These are phyloP conservation scores for Rhodotorula sp. DNA, from an alignment of 1,284 basidiomycete genomes.

Conservation along the genomic window DNA sequence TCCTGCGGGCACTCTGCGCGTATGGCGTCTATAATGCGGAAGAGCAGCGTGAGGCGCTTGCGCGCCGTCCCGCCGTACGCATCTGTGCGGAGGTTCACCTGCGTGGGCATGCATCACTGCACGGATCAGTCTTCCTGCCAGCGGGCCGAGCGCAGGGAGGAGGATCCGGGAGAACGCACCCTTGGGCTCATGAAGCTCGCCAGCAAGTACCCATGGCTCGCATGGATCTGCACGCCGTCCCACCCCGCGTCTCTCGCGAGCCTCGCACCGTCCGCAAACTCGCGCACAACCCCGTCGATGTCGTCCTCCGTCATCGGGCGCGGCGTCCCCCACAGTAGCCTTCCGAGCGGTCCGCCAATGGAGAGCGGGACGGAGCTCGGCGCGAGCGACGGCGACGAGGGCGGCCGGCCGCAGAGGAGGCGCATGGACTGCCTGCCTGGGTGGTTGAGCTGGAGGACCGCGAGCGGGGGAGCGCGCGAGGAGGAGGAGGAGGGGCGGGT, in stretches of 20 bases:
- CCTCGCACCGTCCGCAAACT: constrained; percentile 70
- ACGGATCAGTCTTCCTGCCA: not conserved
- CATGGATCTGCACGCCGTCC: constrained; percentile 84
- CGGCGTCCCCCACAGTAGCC: constrained; percentile 66
- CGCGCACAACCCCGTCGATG: constrained; percentile 63
- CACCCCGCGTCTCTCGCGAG: constrained; percentile 73
- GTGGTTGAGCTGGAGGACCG: constrained; percentile 78
- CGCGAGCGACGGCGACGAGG: constrained; percentile 66
- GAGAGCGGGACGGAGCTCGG: constrained; percentile 68
- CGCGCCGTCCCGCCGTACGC: constrained; percentile 59
- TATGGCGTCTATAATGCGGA: constrained; percentile 65
- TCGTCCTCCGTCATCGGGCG: constrained; percentile 63
- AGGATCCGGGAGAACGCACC: constrained; percentile 53
- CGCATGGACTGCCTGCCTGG: constrained; percentile 81
- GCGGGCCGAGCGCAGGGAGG: constrained; percentile 3
- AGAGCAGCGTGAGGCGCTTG: constrained; percentile 58
- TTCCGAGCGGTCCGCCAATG: constrained; percentile 54
- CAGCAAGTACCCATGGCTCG: constrained; percentile 66
- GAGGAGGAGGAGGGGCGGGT: not conserved
- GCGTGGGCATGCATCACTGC: not conserved
- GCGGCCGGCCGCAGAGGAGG: constrained; percentile 62
- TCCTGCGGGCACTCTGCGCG: constrained; percentile 59
- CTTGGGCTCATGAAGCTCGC: constrained; percentile 80
- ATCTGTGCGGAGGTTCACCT: constrained; percentile 72
- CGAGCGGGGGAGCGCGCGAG: constrained; percentile 43